Evolutionary conservation across 2,329 filamentous ascomycete species (phyloP).

Genomic region (Dothideomycetes sp.): DNA sequence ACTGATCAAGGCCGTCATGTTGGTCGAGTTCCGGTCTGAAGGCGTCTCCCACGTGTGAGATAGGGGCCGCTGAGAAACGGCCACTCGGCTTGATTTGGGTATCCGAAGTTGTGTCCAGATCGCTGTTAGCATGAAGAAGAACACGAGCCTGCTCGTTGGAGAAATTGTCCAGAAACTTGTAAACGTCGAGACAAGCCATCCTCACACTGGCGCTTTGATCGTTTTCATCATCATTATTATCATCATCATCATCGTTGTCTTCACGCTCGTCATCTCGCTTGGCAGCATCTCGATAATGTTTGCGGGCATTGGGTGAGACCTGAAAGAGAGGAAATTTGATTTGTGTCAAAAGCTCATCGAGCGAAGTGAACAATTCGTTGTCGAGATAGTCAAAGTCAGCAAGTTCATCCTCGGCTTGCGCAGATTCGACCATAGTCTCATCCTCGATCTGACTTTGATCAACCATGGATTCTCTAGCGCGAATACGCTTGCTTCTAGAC

Average conservation of each 20-base stretch:
- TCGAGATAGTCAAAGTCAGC: constrained; percentile 11
- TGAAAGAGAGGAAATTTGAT: not conserved
- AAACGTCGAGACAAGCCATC: constrained; percentile 7
- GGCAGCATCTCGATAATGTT: constrained; percentile 5
- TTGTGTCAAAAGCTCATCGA: constrained; percentile 5
- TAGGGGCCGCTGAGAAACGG: constrained; percentile 10
- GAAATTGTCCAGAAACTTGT: constrained; percentile 19
- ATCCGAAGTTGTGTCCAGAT: constrained; percentile 16
- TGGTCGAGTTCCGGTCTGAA: constrained; percentile 15
- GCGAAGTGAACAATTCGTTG: constrained; percentile 2
- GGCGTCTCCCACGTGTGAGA: constrained; percentile 13
- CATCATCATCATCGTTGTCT: no score
- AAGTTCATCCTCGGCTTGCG: constrained; percentile 9
- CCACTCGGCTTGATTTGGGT: constrained; percentile 11
- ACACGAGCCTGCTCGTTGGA: constrained; percentile 22
- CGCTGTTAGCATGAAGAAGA: constrained; percentile 21
- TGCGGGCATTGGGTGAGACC: constrained; percentile 1
- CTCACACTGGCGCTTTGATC: no score
- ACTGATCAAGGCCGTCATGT: constrained; percentile 28
- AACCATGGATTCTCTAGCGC: constrained; percentile 48
- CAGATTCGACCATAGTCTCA: constrained; percentile 5
- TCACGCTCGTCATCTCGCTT: not conserved
- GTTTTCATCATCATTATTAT: no score
- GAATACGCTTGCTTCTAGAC: constrained; percentile 51
- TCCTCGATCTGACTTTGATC: constrained; percentile 32